Evolutionary conservation across 2,329 filamentous ascomycete genomes (phyloP).

Genomic region (Cytospora mali): DNA sequence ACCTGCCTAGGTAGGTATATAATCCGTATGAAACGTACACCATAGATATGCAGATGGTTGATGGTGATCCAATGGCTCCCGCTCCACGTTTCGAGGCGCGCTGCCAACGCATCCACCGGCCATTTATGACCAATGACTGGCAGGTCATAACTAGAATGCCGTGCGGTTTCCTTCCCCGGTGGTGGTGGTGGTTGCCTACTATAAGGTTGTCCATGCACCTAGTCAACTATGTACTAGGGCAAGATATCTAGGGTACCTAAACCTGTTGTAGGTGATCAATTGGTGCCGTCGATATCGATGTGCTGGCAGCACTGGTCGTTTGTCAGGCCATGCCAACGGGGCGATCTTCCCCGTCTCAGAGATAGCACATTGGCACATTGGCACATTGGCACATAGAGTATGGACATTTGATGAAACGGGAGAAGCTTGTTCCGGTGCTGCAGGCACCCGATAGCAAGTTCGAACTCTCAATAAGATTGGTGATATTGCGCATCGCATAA

Average conservation of each 20-base stretch:
- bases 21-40: not conserved
- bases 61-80: constrained; percentile 12
- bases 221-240: not conserved
- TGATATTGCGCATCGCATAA: not conserved
- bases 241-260: not conserved
- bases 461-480: not conserved
- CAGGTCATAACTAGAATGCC: not conserved
- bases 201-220: not conserved
- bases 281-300: constrained; percentile 4
- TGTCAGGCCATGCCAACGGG: not conserved
- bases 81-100: constrained; percentile 11
- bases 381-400: not conserved
- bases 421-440: constrained; percentile 19
- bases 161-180: not conserved
- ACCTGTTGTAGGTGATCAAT: not conserved
- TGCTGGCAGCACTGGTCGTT: constrained; percentile 17
- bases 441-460: constrained; percentile 1
- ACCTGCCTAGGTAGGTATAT: not conserved
- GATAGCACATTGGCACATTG: constrained; percentile 1
- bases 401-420: constrained; percentile 13
- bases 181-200: not conserved
- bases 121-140: constrained; percentile 6
- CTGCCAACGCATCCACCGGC: constrained; percentile 25
- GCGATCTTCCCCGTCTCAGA: not conserved
- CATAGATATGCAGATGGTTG: not conserved